Evolutionary conservation across 495 filamentous ascomycete genomes (phyloP), one percentile per base, ranked within the genome.

Genomic region (Chaetomidium leptoderma): DNA sequence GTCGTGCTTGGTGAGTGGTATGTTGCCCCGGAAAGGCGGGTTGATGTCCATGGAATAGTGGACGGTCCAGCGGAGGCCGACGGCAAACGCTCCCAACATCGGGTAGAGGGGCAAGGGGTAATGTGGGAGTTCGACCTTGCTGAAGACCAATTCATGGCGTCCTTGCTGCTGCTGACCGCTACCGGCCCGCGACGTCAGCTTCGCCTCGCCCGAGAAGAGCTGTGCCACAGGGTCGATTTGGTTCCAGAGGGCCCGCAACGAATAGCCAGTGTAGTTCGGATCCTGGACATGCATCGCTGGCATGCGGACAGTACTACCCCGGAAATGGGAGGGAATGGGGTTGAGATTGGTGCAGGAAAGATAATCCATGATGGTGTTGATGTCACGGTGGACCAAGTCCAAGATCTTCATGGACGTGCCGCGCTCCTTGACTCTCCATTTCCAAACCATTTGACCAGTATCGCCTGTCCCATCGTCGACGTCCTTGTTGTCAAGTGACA

Each of bases 341-440:
- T 55, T 55, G 21, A 55, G 10, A 4, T 19, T 17, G 3, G 40
- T 27, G 26, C 0, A 1, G 19, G 29, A 9, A 14, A 47, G 7
- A 17, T 55, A 55, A 21, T 47, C 16, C 14, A 46, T 1, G 2
- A 35, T 8, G 19, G 19, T 27, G 29, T n/a, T 16, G 42, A 24
- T 19, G 19, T 55, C 53, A 32, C 21, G 29, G 53, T 33, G 53
- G 19, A 6, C 4, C 3, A 55, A 1, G 53, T 55, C 53, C 6
- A 55, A 21, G 53, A 55, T 29, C 23, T 37, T 21, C 53, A 55
- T 55, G 4, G 53, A 55, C 14, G 53, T 55, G 42, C 53, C 53
- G 29, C 6, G n/a, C 0, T 46, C 32, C 30, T 55, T 45, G 40
- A 55, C 24, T 10, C 47, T 55, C 53, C 53, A 55, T 13, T 43